Conservation (phyloP, 2,329 filamentous ascomycete species). For the Bertia moriformis region DNA sequence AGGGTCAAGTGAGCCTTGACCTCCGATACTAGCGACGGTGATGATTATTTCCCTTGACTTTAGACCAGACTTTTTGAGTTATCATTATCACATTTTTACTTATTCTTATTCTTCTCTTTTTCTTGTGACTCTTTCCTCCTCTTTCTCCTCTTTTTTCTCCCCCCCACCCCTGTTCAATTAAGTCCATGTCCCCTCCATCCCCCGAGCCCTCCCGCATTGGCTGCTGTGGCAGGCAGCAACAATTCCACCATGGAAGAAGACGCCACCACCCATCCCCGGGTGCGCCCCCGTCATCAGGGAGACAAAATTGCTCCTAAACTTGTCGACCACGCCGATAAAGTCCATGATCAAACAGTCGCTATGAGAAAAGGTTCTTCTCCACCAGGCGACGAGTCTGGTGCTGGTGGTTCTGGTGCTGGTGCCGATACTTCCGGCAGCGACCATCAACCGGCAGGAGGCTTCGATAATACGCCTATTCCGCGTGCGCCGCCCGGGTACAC, state of each 20-base stretch:
- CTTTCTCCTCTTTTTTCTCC: conserved; percentile 1
- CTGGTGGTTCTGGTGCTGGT: too few relatives aligned
- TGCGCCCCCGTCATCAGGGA: not conserved
- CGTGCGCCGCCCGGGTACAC: conserved; percentile 48
- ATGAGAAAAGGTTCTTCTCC: too few relatives aligned
- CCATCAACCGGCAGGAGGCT: conserved; percentile 40
- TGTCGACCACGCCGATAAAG: not conserved
- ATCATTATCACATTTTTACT: too few relatives aligned
- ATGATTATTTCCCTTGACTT: too few relatives aligned
- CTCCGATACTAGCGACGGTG: too few relatives aligned
- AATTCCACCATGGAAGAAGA: not conserved
- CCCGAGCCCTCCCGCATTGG: not conserved
- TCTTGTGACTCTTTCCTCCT: not conserved
- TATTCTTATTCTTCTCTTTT: conserved; percentile 2
- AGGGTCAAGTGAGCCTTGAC: too few relatives aligned
- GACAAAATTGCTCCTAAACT: not conserved
- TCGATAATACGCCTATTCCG: conserved; percentile 48
- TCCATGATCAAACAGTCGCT: not conserved
- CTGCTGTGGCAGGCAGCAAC: not conserved
- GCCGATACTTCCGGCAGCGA: conserved; percentile 2
- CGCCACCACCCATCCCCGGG: not conserved
- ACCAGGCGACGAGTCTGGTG: too few relatives aligned
- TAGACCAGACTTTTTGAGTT: too few relatives aligned
- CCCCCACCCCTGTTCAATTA: not conserved
- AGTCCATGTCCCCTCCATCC: not conserved